phyloP scores from a whole-genome alignment of 768 basidiomycete species.

The Termitomyces heimii region DNA sequence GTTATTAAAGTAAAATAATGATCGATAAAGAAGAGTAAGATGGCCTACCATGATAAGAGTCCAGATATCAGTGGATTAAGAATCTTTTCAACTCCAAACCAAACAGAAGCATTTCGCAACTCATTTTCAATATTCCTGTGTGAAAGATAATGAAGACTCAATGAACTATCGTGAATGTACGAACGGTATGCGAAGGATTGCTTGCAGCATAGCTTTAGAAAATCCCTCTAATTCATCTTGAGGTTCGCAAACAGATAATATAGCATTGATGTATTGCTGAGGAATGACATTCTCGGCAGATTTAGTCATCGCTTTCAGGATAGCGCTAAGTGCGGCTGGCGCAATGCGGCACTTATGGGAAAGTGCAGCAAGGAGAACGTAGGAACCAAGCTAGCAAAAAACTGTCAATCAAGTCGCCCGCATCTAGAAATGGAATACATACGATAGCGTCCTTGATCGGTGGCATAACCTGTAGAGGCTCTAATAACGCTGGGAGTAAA shows the following conservation, averaged over 20 bases:
- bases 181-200: constrained; percentile 43
- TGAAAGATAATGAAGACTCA: background rate
- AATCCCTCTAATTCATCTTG: constrained; percentile 52
- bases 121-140: constrained; percentile 43
- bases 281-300: constrained; percentile 44
- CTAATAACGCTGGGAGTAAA: constrained; percentile 57
- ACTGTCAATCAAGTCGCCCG: background rate
- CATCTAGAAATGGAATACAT: constrained; percentile 16
- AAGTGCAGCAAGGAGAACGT: constrained; percentile 65
- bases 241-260: constrained; percentile 57
- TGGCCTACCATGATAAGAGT: constrained; percentile 29
- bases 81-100: constrained; percentile 52
- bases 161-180: constrained; percentile 18
- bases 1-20: background rate
- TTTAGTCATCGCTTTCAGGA: constrained; percentile 48
- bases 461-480: constrained; percentile 41
- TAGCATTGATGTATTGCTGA: constrained; percentile 58
- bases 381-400: constrained; percentile 55
- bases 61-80: constrained; percentile 43
- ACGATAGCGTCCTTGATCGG: constrained; percentile 51
- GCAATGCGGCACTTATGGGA: constrained; percentile 61
- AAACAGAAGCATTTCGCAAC: constrained; percentile 34
- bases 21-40: background rate
- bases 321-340: constrained; percentile 49
- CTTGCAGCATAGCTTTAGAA: constrained; percentile 31